Percentiles rank a stretch among this genome's conserved stretches.
Evolutionary conservation across 2,329 filamentous ascomycete genomes (phyloP).

Genomic region (Aspergillus niger): DNA sequence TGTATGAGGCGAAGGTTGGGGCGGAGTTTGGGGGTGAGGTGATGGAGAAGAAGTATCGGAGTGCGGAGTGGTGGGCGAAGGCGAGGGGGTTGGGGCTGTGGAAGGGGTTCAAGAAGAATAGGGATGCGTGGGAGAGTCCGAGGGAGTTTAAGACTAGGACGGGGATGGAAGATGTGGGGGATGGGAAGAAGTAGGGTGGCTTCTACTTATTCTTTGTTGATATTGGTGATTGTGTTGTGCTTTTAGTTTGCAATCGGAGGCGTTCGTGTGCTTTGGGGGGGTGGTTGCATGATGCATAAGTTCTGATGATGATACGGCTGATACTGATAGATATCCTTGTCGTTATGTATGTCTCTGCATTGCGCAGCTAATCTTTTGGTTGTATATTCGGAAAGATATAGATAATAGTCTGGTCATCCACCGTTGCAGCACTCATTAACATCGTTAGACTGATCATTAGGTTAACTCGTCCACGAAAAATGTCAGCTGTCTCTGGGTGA

Average conservation of each 20-base stretch:
- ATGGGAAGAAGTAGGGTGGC: conserved; percentile 12
- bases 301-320: conserved; percentile 3
- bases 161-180: conserved; percentile 38
- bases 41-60: conserved; percentile 49
- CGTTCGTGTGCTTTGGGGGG: background rate
- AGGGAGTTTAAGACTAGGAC: conserved; percentile 77
- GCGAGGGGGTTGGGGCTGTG: conserved; percentile 71
- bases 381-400: background rate
- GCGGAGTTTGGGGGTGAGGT: conserved; percentile 80
- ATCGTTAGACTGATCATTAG: conserved; percentile 5
- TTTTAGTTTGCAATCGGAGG: background rate
- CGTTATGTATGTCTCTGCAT: background rate
- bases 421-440: background rate
- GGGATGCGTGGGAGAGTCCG: conserved; percentile 71
- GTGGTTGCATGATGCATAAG: background rate
- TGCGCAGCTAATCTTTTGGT: no score
- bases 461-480: conserved; percentile 5
- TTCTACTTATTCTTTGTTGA: background rate
- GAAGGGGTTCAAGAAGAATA: conserved; percentile 55
- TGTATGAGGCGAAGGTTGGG: conserved; percentile 90
- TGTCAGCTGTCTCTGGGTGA: background rate
- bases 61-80: conserved; percentile 61
- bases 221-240: background rate
- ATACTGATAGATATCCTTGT: background rate
- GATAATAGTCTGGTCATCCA: background rate